A percentile compares a stretch with the other conserved stretches of the same genome.
phyloP scores from a whole-genome alignment of 208 protist genomes.

The Crithidia brevicula region DNA sequence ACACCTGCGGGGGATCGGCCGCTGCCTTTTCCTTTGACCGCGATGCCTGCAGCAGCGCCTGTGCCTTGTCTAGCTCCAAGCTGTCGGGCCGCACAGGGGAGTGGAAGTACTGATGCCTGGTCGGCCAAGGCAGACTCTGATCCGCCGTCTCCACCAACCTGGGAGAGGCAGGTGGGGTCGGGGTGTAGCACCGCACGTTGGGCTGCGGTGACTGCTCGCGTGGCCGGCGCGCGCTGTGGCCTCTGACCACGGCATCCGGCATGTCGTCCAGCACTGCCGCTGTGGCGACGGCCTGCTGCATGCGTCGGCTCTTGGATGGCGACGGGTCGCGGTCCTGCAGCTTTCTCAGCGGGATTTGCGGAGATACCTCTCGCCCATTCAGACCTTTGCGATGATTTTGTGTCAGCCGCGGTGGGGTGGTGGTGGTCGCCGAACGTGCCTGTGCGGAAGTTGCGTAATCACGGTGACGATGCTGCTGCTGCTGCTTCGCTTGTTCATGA shows the following conservation, averaged over 20 bases:
- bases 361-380: not conserved
- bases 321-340: not conserved
- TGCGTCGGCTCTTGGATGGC: not conserved
- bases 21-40: not conserved
- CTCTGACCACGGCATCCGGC: not conserved
- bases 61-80: not conserved
- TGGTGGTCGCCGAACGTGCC: not conserved
- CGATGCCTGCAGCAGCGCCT: not conserved
- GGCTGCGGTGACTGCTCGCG: not conserved
- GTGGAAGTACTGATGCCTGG: not conserved
- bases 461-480: not conserved
- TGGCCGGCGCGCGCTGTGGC: slow-evolving; percentile 2
- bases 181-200: not conserved
- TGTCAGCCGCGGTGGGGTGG: not conserved
- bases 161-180: not conserved
- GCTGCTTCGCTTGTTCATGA: not conserved
- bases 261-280: not conserved
- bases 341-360: not conserved
- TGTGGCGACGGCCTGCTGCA: not conserved
- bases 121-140: not conserved
- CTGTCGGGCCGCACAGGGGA: slow-evolving; percentile 1
- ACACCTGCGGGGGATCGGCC: no score
- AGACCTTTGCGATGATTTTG: not conserved
- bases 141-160: not conserved
- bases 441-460: not conserved